phyloP scores from a whole-genome alignment of 2,329 filamentous ascomycete species.

The Pseudomassariella vexata region DNA sequence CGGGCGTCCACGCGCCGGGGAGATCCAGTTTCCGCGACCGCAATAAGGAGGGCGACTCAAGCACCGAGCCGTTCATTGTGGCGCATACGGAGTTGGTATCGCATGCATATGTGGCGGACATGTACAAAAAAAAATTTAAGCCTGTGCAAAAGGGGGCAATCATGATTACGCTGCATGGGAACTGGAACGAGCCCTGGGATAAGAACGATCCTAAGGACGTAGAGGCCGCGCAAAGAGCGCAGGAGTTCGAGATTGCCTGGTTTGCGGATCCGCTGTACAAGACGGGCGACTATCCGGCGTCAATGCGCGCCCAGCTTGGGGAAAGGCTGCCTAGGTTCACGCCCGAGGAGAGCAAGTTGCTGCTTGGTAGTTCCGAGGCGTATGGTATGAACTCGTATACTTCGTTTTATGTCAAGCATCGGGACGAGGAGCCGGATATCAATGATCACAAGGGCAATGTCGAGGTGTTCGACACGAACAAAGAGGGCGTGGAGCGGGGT shows the following conservation, averaged over 20 bases:
- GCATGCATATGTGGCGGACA: conserved; percentile 28
- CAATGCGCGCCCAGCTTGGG: conserved; percentile 32
- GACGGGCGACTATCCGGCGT: conserved; percentile 31
- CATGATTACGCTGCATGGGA: conserved; percentile 35
- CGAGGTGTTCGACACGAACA: conserved; percentile 28
- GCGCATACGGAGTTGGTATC: conserved; percentile 33
- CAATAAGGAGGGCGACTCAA: conserved; percentile 25
- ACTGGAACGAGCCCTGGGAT: conserved; percentile 36
- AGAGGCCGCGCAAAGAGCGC: conserved; percentile 30
- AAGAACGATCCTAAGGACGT: conserved; percentile 25
- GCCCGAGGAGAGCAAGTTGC: conserved; percentile 29
- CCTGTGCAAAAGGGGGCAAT: conserved; percentile 28
- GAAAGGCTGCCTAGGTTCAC: conserved; percentile 31
- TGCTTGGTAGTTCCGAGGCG: conserved; percentile 30
- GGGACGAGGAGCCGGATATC: conserved; percentile 26
- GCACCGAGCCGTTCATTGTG: conserved; percentile 30
- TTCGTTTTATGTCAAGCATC: conserved; percentile 30
- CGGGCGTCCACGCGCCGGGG: conserved; percentile 26
- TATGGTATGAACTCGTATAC: conserved; percentile 40
- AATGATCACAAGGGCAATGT: conserved; percentile 35
- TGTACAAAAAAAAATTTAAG: conserved; percentile 34
- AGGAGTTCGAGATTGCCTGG: conserved; percentile 36
- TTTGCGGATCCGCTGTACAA: conserved; percentile 32
- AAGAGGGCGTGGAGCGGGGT: conserved; percentile 25
- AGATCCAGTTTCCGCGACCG: conserved; percentile 22